A percentile compares a stretch with the other conserved stretches of the same genome.
phyloP scores from a whole-genome alignment of 257 asterid genomes.

The Jasminum sambac region DNA sequence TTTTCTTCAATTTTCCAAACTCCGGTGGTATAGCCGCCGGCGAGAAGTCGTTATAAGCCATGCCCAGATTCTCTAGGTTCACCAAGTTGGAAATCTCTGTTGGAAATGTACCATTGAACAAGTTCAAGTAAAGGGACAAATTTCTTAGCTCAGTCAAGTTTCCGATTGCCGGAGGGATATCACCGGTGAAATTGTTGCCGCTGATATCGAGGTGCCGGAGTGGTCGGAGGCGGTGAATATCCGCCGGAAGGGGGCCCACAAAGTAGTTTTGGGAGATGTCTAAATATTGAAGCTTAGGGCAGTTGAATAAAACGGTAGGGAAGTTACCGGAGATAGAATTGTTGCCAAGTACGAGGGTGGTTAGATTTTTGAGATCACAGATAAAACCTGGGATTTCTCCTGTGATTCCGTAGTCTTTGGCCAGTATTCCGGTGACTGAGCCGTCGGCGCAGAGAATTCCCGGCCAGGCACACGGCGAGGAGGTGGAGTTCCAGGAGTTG shows the following conservation, averaged over 20 bases:
- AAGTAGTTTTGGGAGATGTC: slow-evolving; percentile 66
- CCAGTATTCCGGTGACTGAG: slow-evolving; percentile 43
- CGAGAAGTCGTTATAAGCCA: slow-evolving; percentile 57
- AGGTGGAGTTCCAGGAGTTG: slow-evolving; percentile 28
- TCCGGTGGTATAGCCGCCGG: slow-evolving; percentile 57
- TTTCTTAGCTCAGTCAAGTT: slow-evolving; percentile 42
- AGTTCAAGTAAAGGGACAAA: slow-evolving; percentile 41
- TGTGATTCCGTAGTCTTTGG: slow-evolving; percentile 28
- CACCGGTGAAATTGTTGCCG: slow-evolving; percentile 77
- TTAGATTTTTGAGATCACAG: slow-evolving; percentile 49
- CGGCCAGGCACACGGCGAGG: slow-evolving; percentile 41
- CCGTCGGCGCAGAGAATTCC: slow-evolving; percentile 37
- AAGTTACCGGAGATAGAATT: slow-evolving; percentile 53
- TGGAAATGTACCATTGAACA: slow-evolving; percentile 70
- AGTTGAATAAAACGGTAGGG: slow-evolving; percentile 48
- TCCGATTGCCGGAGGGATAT: slow-evolving; percentile 68
- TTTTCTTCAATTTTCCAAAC: slow-evolving; percentile 52
- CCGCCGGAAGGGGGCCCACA: slow-evolving; percentile 57
- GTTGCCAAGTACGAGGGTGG: slow-evolving; percentile 40
- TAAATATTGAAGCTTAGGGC: slow-evolving; percentile 48
- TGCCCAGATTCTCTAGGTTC: slow-evolving; percentile 53
- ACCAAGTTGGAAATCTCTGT: slow-evolving; percentile 56
- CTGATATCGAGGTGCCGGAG: slow-evolving; percentile 53
- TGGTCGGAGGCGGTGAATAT: slow-evolving; percentile 42
- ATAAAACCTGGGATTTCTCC: slow-evolving; percentile 50